Evolutionary conservation across 192 early-diverging fungal species (phyloP).

Genomic region (Geranomyces michiganensis): DNA sequence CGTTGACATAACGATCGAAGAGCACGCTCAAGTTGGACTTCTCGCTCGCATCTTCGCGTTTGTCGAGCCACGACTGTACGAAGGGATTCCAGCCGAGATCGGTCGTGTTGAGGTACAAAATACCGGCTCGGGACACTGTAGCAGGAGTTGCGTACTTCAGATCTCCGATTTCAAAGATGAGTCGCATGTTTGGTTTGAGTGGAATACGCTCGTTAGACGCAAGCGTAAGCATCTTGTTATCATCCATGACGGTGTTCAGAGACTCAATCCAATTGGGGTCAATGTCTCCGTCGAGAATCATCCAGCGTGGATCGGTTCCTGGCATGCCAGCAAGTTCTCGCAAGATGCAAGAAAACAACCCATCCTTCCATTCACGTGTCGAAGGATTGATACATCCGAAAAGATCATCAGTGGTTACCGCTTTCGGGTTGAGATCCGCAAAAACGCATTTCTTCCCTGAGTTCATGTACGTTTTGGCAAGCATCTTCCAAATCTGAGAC

Average conservation of each 20-base stretch:
- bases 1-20: conserved; percentile 66
- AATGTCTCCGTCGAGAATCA: conserved; percentile 68
- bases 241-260: conserved; percentile 71
- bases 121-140: conserved; percentile 70
- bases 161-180: conserved; percentile 69
- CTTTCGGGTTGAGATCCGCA: conserved; percentile 65
- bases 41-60: conserved; percentile 62
- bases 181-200: conserved; percentile 63
- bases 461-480: conserved; percentile 61
- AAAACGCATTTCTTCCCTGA: conserved; percentile 62
- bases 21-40: conserved; percentile 61
- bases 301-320: conserved; percentile 67
- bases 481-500: conserved; percentile 69
- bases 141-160: conserved; percentile 73
- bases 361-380: conserved; percentile 72
- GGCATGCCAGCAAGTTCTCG: conserved; percentile 61
- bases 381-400: conserved; percentile 69
- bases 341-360: conserved; percentile 65
- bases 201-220: conserved; percentile 71
- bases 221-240: conserved; percentile 70
- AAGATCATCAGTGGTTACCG: conserved; percentile 68
- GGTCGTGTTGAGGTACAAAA: conserved; percentile 63
- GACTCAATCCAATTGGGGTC: conserved; percentile 73
- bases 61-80: conserved; percentile 70
- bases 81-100: conserved; percentile 71